Evolutionary conservation across 2,329 filamentous ascomycete genomes (phyloP).

Genomic region (Rugonectria rugulosa): DNA sequence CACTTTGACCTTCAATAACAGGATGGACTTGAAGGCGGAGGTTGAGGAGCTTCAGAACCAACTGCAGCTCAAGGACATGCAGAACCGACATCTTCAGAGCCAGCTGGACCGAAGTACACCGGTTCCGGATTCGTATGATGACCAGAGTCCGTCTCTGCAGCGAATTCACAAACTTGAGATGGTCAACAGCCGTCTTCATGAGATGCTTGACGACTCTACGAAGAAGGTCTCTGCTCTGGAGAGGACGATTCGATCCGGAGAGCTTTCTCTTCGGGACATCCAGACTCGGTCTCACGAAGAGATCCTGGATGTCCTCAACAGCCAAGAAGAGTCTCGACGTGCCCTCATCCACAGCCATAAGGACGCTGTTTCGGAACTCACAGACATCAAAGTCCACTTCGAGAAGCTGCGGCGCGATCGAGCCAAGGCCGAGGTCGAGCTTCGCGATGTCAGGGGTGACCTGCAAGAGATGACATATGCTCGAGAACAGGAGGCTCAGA

Average conservation of each 20-base stretch:
- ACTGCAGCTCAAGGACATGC: conserved; percentile 92
- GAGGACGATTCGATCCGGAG: conserved; percentile 83
- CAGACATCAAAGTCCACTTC: conserved; percentile 85
- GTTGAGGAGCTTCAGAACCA: conserved; percentile 94
- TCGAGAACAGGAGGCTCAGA: conserved; percentile 86
- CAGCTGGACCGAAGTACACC: conserved; percentile 78
- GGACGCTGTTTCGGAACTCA: conserved; percentile 82
- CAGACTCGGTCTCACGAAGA: conserved; percentile 95
- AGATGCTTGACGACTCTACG: conserved; percentile 91
- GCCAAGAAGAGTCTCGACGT: conserved; percentile 87
- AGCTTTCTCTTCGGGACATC: conserved; percentile 88
- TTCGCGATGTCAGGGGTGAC: conserved; percentile 84
- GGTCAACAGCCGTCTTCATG: conserved; percentile 89
- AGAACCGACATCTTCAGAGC: conserved; percentile 89
- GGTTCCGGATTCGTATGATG: conserved; percentile 70
- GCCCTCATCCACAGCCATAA: conserved; percentile 86
- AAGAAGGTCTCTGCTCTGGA: conserved; percentile 93
- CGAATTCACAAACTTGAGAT: conserved; percentile 92
- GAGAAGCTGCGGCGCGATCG: conserved; percentile 87
- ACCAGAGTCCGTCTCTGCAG: conserved; percentile 80
- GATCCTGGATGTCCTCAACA: conserved; percentile 89
- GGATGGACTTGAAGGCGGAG: conserved; percentile 90
- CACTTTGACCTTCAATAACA: conserved; percentile 82
- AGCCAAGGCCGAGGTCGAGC: conserved; percentile 80
- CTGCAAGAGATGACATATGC: conserved; percentile 80